Percentiles rank a stretch among this genome's conserved stretches.
These are phyloP conservation scores for Plectosphaerella plurivora DNA, from an alignment of 2,329 filamentous ascomycete genomes.

Conservation along the genomic window DNA sequence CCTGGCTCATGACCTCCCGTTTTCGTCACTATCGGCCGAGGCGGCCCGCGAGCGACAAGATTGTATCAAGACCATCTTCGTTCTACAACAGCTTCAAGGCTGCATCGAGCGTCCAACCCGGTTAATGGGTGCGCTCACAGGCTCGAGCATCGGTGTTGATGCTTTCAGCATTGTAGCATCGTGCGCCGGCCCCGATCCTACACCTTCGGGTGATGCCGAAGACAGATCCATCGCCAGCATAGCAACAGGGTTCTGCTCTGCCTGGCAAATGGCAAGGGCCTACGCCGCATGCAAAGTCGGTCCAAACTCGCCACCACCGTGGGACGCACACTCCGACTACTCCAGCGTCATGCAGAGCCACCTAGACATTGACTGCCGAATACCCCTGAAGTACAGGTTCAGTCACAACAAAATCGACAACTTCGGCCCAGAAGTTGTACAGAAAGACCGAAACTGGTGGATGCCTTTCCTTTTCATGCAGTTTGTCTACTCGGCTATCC, in stretches of 20 bases:
- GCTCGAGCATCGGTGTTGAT: too few species aligned
- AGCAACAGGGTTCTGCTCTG: constrained; percentile 29
- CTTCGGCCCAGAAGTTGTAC: constrained; percentile 32
- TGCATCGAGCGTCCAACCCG: constrained; percentile 8
- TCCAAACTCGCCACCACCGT: constrained; percentile 29
- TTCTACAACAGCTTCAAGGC: constrained; percentile 37
- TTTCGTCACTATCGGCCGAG: constrained; percentile 12
- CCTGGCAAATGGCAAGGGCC: constrained; percentile 40
- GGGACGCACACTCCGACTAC: constrained; percentile 48
- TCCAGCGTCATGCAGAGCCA: constrained; percentile 43
- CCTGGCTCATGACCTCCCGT: constrained; percentile 15
- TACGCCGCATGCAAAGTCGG: constrained; percentile 41
- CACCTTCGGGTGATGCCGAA: too few species aligned
- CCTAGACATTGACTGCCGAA: constrained; percentile 46
- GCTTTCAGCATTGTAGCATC: too few species aligned
- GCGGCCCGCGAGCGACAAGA: constrained; percentile 12
- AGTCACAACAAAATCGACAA: constrained; percentile 41
- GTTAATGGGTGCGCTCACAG: too few species aligned
- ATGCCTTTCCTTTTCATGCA: constrained; percentile 48
- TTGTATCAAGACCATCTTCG: constrained; percentile 37
- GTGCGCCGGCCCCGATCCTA: too few species aligned
- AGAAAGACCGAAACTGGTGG: constrained; percentile 45
- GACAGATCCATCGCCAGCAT: too few species aligned
- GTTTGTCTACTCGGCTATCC: constrained; percentile 46
- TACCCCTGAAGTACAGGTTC: constrained; percentile 46